These are phyloP conservation scores for Haematococcus lacustris DNA, from an alignment of 139 green algal genomes.

Conservation along the genomic window DNA sequence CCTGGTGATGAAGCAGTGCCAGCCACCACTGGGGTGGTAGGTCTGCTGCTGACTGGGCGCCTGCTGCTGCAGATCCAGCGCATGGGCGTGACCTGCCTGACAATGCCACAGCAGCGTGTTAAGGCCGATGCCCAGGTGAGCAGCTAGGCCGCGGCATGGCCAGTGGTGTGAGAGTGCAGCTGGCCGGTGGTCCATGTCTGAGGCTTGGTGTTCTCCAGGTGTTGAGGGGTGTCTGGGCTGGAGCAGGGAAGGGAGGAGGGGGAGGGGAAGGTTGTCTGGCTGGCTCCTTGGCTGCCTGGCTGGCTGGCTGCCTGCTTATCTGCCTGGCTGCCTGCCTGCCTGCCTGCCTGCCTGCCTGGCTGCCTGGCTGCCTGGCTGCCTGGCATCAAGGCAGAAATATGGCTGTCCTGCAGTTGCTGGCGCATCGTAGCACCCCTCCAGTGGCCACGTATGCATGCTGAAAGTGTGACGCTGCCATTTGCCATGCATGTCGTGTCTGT, in stretches of 20 bases:
- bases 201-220: not conserved
- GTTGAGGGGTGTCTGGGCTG: too few relatives aligned
- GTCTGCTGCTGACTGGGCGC: too few relatives aligned
- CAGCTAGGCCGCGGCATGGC: not conserved
- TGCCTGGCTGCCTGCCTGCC: too few relatives aligned
- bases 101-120: conserved; percentile 22
- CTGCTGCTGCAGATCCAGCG: conserved; percentile 37
- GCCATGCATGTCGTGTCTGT: too few relatives aligned
- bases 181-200: not conserved
- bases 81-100: conserved; percentile 38
- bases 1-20: too few relatives aligned
- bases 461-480: too few relatives aligned
- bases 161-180: conserved; percentile 20
- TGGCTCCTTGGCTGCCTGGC: too few relatives aligned
- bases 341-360: not conserved
- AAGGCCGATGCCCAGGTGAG: conserved; percentile 22
- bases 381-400: not conserved
- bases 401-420: too few relatives aligned
- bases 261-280: not conserved
- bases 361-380: not conserved
- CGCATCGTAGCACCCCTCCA: too few relatives aligned
- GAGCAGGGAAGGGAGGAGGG: not conserved
- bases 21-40: too few relatives aligned
- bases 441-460: too few relatives aligned
- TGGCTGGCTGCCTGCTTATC: too few relatives aligned